These are phyloP conservation scores for Fusarium nisikadoi DNA, from an alignment of 2,329 filamentous ascomycete species.

Conservation along the genomic window DNA sequence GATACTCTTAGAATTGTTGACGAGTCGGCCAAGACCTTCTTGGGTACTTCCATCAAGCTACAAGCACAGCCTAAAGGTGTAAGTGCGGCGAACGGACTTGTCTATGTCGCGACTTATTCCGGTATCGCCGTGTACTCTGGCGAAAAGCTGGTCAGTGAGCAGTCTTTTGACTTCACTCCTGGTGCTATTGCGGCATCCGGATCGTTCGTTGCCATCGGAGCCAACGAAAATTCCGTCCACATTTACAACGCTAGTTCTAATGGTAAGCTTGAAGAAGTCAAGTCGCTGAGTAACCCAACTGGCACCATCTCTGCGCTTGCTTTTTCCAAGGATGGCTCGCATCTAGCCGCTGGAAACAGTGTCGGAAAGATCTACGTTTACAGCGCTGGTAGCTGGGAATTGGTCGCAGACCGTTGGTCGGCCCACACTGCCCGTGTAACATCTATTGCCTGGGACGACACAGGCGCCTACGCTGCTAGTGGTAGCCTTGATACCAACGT, in stretches of 20 bases:
- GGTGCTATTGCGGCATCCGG: slow-evolving; percentile 77
- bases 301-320: slow-evolving; percentile 81
- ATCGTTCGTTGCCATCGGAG: slow-evolving; percentile 78
- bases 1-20: slow-evolving; percentile 87
- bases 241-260: slow-evolving; percentile 72
- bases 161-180: slow-evolving; percentile 71
- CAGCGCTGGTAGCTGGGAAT: slow-evolving; percentile 66
- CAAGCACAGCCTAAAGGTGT: slow-evolving; percentile 84
- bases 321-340: slow-evolving; percentile 81
- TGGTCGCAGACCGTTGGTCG: slow-evolving; percentile 80
- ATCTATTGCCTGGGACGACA: slow-evolving; percentile 78
- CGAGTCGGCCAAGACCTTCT: slow-evolving; percentile 77
- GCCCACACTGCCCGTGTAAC: slow-evolving; percentile 69
- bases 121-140: slow-evolving; percentile 66
- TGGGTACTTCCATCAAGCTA: slow-evolving; percentile 74
- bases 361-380: slow-evolving; percentile 91
- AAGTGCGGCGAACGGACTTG: slow-evolving; percentile 61
- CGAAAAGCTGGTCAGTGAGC: slow-evolving; percentile 68
- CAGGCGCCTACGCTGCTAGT: slow-evolving; percentile 81
- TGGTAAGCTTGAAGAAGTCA: slow-evolving; percentile 63
- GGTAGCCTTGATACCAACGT: slow-evolving; percentile 92
- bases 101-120: slow-evolving; percentile 68
- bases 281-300: slow-evolving; percentile 74
- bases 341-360: slow-evolving; percentile 84
- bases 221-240: slow-evolving; percentile 76